These are phyloP conservation scores for Nothophoma quercina DNA, from an alignment of 2,329 filamentous ascomycete genomes.

Conservation along the genomic window DNA sequence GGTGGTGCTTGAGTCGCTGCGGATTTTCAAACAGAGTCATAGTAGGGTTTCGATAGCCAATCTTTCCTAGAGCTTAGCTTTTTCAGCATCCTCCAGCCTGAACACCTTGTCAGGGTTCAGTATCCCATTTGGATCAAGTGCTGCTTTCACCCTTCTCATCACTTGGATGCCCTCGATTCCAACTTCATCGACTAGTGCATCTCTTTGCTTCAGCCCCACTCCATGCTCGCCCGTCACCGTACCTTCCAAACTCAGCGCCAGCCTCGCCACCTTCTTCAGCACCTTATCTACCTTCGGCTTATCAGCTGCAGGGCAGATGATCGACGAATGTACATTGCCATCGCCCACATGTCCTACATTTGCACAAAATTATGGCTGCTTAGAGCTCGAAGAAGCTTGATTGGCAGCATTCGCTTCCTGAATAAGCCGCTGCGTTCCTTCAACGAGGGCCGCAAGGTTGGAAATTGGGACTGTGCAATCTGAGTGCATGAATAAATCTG, in stretches of 20 bases:
- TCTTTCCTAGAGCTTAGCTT: neutral
- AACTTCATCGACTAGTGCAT: conserved; percentile 79
- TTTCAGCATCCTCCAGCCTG: conserved; percentile 48
- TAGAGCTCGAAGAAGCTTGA: neutral
- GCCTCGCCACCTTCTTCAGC: conserved; percentile 71
- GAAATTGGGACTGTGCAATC: conserved; percentile 81
- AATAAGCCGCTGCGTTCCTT: conserved; percentile 74
- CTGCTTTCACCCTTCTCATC: conserved; percentile 83
- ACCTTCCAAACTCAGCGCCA: conserved; percentile 81
- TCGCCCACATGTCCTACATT: conserved; percentile 79
- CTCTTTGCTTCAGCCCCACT: conserved; percentile 80
- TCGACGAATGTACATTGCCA: conserved; percentile 52
- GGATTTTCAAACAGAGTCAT: too few relatives aligned
- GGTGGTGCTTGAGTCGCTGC: conserved; percentile 31
- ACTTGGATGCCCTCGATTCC: conserved; percentile 75
- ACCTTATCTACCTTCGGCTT: conserved; percentile 34
- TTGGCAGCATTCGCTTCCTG: conserved; percentile 34
- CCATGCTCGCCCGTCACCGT: conserved; percentile 88
- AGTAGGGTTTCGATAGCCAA: neutral
- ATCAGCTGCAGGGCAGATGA: conserved; percentile 39
- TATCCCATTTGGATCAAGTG: conserved; percentile 74
- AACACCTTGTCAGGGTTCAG: conserved; percentile 71
- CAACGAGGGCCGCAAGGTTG: conserved; percentile 73
- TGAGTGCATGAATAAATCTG: conserved; percentile 73
- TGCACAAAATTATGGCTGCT: conserved; percentile 39